Evolutionary conservation across 306 rosid species (phyloP).

Genomic region (Begonia fuchsioides): DNA sequence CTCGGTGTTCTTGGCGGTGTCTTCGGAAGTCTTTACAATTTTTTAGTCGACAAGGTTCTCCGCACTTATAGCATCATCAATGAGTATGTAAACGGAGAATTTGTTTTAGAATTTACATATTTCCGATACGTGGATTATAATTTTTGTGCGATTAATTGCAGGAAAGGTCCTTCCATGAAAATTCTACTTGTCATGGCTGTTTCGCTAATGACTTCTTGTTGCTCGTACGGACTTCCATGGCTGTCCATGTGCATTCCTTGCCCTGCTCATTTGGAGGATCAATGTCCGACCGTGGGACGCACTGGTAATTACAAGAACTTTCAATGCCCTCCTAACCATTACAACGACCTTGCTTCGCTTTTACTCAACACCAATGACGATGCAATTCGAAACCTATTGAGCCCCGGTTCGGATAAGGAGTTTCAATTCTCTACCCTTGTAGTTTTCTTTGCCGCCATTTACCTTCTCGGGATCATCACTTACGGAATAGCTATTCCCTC

Average conservation of each 20-base stretch:
- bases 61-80: conserved; percentile 63
- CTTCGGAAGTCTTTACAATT: conserved; percentile 66
- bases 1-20: conserved; percentile 62
- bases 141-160: conserved; percentile 17
- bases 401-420: conserved; percentile 30
- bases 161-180: conserved; percentile 55
- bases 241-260: conserved; percentile 52
- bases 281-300: conserved; percentile 50
- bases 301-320: conserved; percentile 58
- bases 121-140: too few relatives aligned
- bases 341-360: conserved; percentile 87
- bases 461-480: conserved; percentile 54
- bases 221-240: conserved; percentile 65
- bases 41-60: conserved; percentile 64
- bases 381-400: conserved; percentile 60
- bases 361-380: conserved; percentile 68
- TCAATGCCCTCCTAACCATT: conserved; percentile 53
- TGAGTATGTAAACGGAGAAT: conserved; percentile 34
- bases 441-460: conserved; percentile 43
- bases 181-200: conserved; percentile 40
- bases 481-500: conserved; percentile 86
- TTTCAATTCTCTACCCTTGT: conserved; percentile 54
- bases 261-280: conserved; percentile 33
- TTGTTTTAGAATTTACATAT: too few relatives aligned
- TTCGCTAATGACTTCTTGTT: conserved; percentile 51